Evolutionary conservation across 495 filamentous ascomycete species (phyloP).

Genomic region (Neurospora sp.): DNA sequence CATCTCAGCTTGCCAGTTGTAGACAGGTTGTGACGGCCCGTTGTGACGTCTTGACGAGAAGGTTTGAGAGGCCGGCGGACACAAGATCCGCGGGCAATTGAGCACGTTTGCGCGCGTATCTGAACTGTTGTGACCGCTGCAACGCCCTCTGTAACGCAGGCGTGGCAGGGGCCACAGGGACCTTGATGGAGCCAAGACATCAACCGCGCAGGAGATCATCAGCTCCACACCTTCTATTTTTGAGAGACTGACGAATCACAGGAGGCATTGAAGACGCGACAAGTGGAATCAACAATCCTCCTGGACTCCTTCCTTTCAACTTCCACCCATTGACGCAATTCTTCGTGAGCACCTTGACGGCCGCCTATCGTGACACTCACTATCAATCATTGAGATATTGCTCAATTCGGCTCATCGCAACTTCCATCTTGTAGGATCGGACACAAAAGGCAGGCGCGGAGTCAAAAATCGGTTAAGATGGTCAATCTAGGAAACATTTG

Average conservation of each 20-base stretch:
- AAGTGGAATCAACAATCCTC: neutral
- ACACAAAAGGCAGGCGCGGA: neutral
- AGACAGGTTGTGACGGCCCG: neutral
- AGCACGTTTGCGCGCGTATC: slow-evolving; percentile 25
- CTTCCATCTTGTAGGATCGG: neutral
- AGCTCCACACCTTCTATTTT: neutral
- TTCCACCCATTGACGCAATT: neutral
- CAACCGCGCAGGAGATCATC: neutral
- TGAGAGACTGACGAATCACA: neutral
- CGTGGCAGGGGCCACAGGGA: neutral
- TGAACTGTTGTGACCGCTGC: neutral
- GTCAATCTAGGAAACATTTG: slow-evolving; percentile 20
- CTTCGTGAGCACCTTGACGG: neutral
- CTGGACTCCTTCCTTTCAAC: neutral
- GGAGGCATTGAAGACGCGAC: neutral
- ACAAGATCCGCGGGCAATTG: slow-evolving; percentile 11
- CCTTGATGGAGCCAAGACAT: neutral
- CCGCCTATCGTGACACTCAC: neutral
- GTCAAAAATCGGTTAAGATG: slow-evolving; percentile 10
- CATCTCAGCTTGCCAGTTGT: neutral
- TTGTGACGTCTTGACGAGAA: neutral
- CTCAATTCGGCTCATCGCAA: neutral
- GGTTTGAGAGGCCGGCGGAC: neutral
- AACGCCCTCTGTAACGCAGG: neutral
- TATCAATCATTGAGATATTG: neutral